A percentile compares a stretch with the other conserved stretches of the same genome.
phyloP scores from a whole-genome alignment of 2,329 filamentous ascomycete genomes.

The Penicillium glabrum region DNA sequence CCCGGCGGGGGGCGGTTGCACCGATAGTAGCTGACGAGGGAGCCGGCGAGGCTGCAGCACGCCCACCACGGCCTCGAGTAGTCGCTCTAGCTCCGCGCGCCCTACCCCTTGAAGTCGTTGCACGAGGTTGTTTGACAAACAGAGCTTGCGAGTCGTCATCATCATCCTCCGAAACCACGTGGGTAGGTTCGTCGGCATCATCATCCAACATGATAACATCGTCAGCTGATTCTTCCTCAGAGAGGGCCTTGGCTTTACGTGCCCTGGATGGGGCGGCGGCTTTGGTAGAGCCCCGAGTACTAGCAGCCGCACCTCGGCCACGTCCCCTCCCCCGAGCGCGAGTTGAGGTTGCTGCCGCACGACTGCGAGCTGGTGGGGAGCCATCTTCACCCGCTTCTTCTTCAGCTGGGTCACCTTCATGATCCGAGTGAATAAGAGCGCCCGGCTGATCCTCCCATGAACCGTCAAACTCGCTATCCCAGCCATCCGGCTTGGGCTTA shows the following conservation, averaged over 20 bases:
- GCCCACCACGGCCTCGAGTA: slow-evolving; percentile 26
- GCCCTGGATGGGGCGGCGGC: slow-evolving; percentile 24
- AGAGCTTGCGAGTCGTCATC: slow-evolving; percentile 41
- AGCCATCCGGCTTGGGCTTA: slow-evolving; percentile 74
- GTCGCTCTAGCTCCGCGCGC: slow-evolving; percentile 20
- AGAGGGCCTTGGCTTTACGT: slow-evolving; percentile 28
- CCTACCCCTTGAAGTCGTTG: slow-evolving; percentile 25
- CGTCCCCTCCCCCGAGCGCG: slow-evolving; percentile 50
- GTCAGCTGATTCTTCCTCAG: slow-evolving; percentile 40
- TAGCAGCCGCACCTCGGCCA: slow-evolving; percentile 44
- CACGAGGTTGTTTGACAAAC: slow-evolving; percentile 41
- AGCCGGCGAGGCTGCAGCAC: slow-evolving; percentile 31
- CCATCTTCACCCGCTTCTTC: slow-evolving; percentile 51
- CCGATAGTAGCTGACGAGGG: slow-evolving; percentile 34
- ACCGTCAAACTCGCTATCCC: slow-evolving; percentile 89
- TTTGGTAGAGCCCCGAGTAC: slow-evolving; percentile 32
- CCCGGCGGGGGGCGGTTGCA: slow-evolving; percentile 27
- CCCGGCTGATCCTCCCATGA: slow-evolving; percentile 78
- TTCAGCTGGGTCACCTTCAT: slow-evolving; percentile 47
- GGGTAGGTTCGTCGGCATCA: slow-evolving; percentile 30
- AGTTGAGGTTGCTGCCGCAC: slow-evolving; percentile 39
- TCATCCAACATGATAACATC: slow-evolving; percentile 43
- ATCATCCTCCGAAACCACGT: slow-evolving; percentile 31
- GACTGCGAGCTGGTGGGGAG: slow-evolving; percentile 30
- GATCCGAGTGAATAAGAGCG: slow-evolving; percentile 58